Conservation (phyloP, 1,284 basidiomycete genomes). For the Mycena citricolor region DNA sequence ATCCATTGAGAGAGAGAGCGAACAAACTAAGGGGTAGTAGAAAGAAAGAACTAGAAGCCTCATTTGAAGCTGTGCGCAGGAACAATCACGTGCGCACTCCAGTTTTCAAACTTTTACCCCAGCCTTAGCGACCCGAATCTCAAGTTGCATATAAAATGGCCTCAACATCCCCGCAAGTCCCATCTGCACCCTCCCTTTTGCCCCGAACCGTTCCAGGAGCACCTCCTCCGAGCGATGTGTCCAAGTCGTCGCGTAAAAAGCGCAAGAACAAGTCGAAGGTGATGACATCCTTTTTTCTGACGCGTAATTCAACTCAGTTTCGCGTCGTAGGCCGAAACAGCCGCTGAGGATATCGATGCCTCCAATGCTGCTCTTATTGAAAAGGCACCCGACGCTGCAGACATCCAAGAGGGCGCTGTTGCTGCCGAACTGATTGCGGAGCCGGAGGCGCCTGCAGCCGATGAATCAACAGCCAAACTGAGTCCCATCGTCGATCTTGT, state of each 20-base stretch:
- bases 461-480: slow-evolving; percentile 44
- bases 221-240: slow-evolving; percentile 52
- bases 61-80: no score
- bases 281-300: neutral
- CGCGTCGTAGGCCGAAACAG: slow-evolving; percentile 25
- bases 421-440: slow-evolving; percentile 48
- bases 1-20: slow-evolving; percentile 21
- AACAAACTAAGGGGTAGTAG: neutral
- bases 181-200: slow-evolving; percentile 28
- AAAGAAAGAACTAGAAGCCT: neutral
- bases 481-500: slow-evolving; percentile 78
- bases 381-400: slow-evolving; percentile 46
- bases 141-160: slow-evolving; percentile 2
- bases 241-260: slow-evolving; percentile 71
- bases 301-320: slow-evolving; percentile 17
- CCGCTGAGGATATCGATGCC: slow-evolving; percentile 39
- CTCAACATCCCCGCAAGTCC: slow-evolving; percentile 47
- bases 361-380: slow-evolving; percentile 50
- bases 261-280: slow-evolving; percentile 53
- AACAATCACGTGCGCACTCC: neutral
- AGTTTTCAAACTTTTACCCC: neutral
- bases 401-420: slow-evolving; percentile 48
- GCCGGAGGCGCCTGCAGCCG: slow-evolving; percentile 43
- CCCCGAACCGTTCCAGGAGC: slow-evolving; percentile 72
- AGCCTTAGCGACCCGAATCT: neutral